Evolutionary conservation across 2,329 filamentous ascomycete genomes (phyloP), one percentile per base, ranked within the genome.

Genomic region (Zymoseptoria crescenta): DNA sequence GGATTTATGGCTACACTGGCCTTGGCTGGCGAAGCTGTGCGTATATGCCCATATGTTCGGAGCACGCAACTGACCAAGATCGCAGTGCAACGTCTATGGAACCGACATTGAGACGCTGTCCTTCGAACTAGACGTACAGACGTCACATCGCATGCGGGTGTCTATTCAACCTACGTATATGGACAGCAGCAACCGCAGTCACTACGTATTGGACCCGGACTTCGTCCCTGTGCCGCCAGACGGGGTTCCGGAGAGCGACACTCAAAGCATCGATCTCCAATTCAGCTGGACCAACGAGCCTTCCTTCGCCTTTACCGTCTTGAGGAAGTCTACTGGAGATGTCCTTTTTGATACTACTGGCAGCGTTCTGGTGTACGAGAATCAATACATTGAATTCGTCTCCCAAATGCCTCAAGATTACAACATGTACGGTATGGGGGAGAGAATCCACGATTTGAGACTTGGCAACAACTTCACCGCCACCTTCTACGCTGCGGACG

Each of bases 381-480:
- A 91, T 64, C 88, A 92, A 67, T 92, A 90, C 71, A 82, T 91
- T 49, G 88, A 91, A 66, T 87, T 92, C 64, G 80, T 80, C 4
- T 86, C 85, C 19, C 70, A 78, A 27, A 71, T 91, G 13, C 87
- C 87, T 0, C 79, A 87, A 59, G 81, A 87, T 54, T 91, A 91
- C 73, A 91, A 91, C 63, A 70, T 91, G 0, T 69, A 91, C 62
- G 88, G 88, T 1, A 76, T 92, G 28, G 87, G 87, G 16, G 88
- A 92, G 74, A 81, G 83, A 0, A 88, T 92, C 30, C 86, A 88
- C 66, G 82, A 82, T 13, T 77, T 92, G 45, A 79, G 87, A 45
- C 78, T 93, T n/a, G 83, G 87, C 27, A 86, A 88, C 63, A 89
- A 91, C 68, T 79, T 85, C 56, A 91, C 87, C 1, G 81, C 87